phyloP scores from a whole-genome alignment of 371 early-diverging fungal species.

The Apophysomyces ossiformis region DNA sequence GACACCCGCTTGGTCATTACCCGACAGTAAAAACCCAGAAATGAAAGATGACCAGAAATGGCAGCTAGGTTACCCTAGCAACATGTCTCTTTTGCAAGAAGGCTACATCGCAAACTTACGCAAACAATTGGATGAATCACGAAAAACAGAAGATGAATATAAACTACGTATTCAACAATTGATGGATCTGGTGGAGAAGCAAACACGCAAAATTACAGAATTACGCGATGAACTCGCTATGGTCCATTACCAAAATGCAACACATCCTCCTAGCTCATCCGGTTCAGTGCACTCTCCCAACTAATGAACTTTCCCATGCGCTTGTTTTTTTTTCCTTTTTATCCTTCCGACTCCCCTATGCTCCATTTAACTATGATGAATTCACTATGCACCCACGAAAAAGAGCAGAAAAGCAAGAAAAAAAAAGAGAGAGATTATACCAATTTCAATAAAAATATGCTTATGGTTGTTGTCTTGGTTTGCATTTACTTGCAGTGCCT shows the following conservation, averaged over 20 bases:
- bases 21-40: not conserved
- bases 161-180: conserved; percentile 6
- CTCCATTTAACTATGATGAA: too few relatives aligned
- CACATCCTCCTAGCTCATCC: not conserved
- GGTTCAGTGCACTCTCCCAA: not conserved
- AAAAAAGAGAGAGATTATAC: too few relatives aligned
- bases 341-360: too few relatives aligned
- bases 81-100: not conserved
- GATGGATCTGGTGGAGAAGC: conserved; percentile 7
- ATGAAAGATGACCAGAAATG: not conserved
- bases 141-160: not conserved
- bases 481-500: too few relatives aligned
- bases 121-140: not conserved
- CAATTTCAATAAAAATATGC: too few relatives aligned
- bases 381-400: too few relatives aligned
- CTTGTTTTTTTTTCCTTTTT: too few relatives aligned
- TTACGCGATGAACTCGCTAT: not conserved
- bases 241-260: not conserved
- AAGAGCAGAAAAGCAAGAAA: too few relatives aligned
- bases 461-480: too few relatives aligned
- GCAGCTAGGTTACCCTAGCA: not conserved
- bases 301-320: not conserved
- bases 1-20: not conserved
- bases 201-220: not conserved
- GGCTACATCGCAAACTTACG: not conserved